Percentiles rank a stretch among this genome's conserved stretches.
Conservation (phyloP, 2,329 filamentous ascomycete genomes). For the Exserohilum rostratum region DNA sequence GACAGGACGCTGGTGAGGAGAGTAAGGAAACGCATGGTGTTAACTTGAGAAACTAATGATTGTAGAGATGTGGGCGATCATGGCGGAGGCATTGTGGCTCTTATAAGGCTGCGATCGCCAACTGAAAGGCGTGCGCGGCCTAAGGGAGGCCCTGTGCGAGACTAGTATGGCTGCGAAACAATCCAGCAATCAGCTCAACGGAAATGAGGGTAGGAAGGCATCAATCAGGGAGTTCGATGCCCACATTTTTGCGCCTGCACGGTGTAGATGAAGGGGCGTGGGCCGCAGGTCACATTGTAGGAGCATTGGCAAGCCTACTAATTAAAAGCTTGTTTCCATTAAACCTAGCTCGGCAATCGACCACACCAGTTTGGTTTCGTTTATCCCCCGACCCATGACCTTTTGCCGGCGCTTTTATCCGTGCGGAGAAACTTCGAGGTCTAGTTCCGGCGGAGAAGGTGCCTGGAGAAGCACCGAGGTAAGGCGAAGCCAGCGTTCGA, state of each 20-base stretch:
- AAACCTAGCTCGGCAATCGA: constrained; percentile 10
- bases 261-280: constrained; percentile 2
- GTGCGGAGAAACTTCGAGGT: constrained; percentile 1
- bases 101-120: constrained; percentile 7
- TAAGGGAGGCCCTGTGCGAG: constrained; percentile 8
- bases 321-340: constrained; percentile 16
- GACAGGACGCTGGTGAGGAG: constrained; percentile 28
- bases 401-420: constrained; percentile 14
- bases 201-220: constrained; percentile 3
- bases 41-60: not conserved
- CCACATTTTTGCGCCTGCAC: constrained; percentile 9
- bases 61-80: not conserved
- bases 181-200: constrained; percentile 8
- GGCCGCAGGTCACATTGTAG: not conserved
- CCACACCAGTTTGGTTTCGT: constrained; percentile 6
- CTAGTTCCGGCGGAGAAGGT: constrained; percentile 1
- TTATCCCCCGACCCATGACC: constrained; percentile 5
- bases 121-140: constrained; percentile 4
- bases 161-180: constrained; percentile 3
- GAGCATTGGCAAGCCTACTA: not conserved
- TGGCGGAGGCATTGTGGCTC: not conserved
- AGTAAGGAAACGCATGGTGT: constrained; percentile 33
- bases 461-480: not conserved
- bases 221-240: constrained; percentile 10
- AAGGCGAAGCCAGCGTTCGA: too few relatives aligned